These are phyloP conservation scores for Citropsis articulata DNA, from an alignment of 345 rosid genomes.

Conservation along the genomic window DNA sequence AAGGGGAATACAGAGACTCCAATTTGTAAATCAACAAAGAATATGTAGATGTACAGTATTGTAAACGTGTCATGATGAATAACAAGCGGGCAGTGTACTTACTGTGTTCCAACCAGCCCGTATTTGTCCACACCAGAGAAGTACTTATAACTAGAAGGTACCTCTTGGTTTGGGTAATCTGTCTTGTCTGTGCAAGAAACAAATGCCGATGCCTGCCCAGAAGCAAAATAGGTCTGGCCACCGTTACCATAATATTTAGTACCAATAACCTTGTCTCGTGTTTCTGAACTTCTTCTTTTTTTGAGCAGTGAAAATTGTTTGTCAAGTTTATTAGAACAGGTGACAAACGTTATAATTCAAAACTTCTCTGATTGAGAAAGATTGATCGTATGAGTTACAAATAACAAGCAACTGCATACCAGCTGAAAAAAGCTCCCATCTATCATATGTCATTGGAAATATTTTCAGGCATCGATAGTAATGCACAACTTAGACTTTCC, in stretches of 20 bases:
- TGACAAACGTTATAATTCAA: background rate
- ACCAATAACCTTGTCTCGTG: background rate
- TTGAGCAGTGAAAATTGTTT: background rate
- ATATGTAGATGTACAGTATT: background rate
- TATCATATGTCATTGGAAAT: background rate
- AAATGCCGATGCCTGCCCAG: background rate
- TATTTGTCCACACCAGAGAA: slow-evolving; percentile 15
- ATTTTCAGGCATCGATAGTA: background rate
- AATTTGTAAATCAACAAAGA: too few species aligned
- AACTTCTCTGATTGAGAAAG: background rate
- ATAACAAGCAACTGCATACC: background rate
- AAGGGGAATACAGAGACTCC: too few species aligned
- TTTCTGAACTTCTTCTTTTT: background rate
- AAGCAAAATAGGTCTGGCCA: background rate
- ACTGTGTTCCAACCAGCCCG: slow-evolving; percentile 18
- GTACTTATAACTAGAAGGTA: background rate
- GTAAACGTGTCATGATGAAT: too few species aligned
- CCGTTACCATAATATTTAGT: background rate
- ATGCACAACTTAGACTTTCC: slow-evolving; percentile 17
- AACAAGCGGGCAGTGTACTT: too few species aligned
- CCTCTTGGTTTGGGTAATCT: background rate
- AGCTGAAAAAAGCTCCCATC: slow-evolving; percentile 1
- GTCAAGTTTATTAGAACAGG: background rate
- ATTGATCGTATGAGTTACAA: background rate
- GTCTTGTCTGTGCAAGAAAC: background rate